Evolutionary conservation across 202 grass and related monocot species (phyloP).

Genomic region (Zoysia matrella): DNA sequence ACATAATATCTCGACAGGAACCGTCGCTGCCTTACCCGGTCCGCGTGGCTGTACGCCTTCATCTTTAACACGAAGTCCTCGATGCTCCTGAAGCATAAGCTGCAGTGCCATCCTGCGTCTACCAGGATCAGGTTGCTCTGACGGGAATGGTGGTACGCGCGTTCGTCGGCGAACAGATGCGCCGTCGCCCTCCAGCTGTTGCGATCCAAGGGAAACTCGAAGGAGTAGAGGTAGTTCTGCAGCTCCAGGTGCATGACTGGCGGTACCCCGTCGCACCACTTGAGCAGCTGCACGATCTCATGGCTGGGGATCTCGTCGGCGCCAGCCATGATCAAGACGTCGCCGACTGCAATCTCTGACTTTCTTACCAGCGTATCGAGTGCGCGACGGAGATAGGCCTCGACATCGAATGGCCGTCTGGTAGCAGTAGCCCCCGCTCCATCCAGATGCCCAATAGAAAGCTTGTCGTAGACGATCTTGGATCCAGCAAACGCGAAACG

Average conservation of each 20-base stretch:
- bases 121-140: constrained; percentile 41
- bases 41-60: constrained; percentile 86
- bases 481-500: constrained; percentile 73
- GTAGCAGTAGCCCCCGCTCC: no score
- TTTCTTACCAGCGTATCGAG: no score
- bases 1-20: no score
- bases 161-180: constrained; percentile 65
- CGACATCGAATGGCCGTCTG: no score
- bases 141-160: constrained; percentile 20
- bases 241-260: constrained; percentile 75
- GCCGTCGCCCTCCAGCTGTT: constrained; percentile 83
- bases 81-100: constrained; percentile 80
- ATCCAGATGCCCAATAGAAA: constrained; percentile 2
- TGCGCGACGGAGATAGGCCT: no score
- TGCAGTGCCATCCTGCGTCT: constrained; percentile 93
- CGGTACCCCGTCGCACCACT: constrained; percentile 62
- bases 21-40: constrained; percentile 61
- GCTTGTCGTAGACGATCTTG: constrained; percentile 72
- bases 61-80: constrained; percentile 84
- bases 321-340: no score
- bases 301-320: no score
- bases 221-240: constrained; percentile 84
- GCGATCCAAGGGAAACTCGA: constrained; percentile 74
- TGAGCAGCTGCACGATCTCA: no score
- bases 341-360: constrained; percentile 68